Evolutionary conservation across 2,329 filamentous ascomycete genomes (phyloP).

Genomic region (Neopestalotiopsis rosae): DNA sequence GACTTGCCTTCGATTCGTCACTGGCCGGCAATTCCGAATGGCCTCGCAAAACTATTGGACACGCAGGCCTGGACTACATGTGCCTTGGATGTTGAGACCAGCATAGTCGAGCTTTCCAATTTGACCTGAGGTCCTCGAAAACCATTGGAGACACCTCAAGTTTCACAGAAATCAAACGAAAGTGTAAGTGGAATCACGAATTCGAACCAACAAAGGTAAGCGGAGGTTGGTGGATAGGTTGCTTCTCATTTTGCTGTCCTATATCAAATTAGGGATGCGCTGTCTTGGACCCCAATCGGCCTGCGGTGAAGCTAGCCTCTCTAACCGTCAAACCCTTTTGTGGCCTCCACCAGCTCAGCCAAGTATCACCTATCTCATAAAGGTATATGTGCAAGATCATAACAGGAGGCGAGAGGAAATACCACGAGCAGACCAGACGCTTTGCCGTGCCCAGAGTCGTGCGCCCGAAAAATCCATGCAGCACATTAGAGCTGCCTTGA

Average conservation of each 20-base stretch:
- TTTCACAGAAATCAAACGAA: neutral
- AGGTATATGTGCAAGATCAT: neutral
- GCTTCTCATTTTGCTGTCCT: conserved; percentile 4
- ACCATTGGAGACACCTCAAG: neutral
- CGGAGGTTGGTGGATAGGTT: neutral
- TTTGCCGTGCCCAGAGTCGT: neutral
- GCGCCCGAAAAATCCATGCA: neutral
- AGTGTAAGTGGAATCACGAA: neutral
- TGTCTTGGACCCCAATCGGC: neutral
- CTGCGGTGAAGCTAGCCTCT: neutral
- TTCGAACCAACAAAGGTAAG: neutral
- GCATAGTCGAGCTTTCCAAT: no score
- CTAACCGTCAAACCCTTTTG: neutral
- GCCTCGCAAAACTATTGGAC: no score
- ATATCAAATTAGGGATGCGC: neutral
- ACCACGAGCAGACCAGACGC: neutral
- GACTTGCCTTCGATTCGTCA: no score
- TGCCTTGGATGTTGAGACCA: no score
- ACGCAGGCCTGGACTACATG: no score
- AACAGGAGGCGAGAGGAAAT: neutral
- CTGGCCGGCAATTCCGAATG: no score
- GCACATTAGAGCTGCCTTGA: neutral
- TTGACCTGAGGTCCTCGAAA: no score
- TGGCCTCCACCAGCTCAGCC: neutral
- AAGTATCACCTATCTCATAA: neutral